A percentile compares a stretch with the other conserved stretches of the same genome.
Conservation (phyloP, 768 basidiomycete genomes). For the Boletus huronensis region DNA sequence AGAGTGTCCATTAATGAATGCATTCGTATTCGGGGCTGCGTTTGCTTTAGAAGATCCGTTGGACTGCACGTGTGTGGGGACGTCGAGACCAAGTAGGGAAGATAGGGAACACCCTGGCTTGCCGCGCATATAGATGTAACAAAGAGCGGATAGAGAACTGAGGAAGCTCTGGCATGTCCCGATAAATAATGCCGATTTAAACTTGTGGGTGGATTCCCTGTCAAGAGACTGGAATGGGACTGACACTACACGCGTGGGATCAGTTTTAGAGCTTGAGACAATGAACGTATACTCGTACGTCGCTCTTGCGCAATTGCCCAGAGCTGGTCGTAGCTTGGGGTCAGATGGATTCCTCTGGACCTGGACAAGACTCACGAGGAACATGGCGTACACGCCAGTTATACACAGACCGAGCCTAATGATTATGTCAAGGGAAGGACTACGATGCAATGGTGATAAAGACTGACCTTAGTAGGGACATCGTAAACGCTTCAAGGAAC, state of each 20-base stretch:
- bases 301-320: conserved; percentile 96
- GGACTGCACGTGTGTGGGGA: conserved; percentile 22
- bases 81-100: conserved; percentile 59
- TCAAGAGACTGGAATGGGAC: conserved; percentile 77
- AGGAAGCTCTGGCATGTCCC: conserved; percentile 82
- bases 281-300: conserved; percentile 43
- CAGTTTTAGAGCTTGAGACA: background rate
- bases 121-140: conserved; percentile 66
- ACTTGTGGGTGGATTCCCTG: conserved; percentile 61
- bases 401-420: conserved; percentile 71
- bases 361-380: conserved; percentile 56
- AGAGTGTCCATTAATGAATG: conserved; percentile 33
- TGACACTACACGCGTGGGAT: conserved; percentile 50
- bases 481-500: background rate
- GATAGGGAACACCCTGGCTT: conserved; percentile 50
- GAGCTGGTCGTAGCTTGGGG: conserved; percentile 41
- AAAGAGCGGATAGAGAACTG: conserved; percentile 70
- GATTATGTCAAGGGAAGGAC: background rate
- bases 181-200: conserved; percentile 82
- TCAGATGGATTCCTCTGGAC: conserved; percentile 1
- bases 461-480: conserved; percentile 29
- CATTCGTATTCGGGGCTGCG: conserved; percentile 33
- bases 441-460: background rate
- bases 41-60: conserved; percentile 27
- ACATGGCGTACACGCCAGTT: conserved; percentile 89